Conservation (phyloP, 176 grass and related monocot species). For the Aegilops longissima region DNA sequence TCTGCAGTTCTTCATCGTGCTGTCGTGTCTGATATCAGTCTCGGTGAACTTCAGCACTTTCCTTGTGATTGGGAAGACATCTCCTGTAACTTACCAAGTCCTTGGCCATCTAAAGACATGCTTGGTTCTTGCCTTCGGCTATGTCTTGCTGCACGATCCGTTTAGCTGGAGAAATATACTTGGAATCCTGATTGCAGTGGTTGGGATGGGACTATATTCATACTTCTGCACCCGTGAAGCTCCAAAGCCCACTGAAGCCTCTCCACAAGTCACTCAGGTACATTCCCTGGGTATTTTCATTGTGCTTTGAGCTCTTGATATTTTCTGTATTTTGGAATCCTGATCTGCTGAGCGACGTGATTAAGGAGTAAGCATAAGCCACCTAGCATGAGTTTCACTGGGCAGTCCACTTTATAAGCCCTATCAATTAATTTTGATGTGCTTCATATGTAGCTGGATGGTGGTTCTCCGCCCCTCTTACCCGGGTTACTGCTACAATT, state of each 20-base stretch:
- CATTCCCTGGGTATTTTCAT: background rate
- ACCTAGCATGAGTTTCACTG: background rate
- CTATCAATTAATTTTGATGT: background rate
- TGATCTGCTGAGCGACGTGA: background rate
- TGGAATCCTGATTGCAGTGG: conserved; percentile 85
- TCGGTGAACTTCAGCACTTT: conserved; percentile 99
- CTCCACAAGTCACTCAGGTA: conserved; percentile 83
- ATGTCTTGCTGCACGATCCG: conserved; percentile 93
- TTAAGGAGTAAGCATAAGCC: background rate
- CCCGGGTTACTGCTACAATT: background rate
- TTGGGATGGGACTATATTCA: conserved; percentile 92
- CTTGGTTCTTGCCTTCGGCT: conserved; percentile 88
- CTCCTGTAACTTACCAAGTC: conserved; percentile 98
- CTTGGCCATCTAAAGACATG: conserved; percentile 98
- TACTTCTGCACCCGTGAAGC: conserved; percentile 77
- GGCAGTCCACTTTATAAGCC: too few relatives aligned
- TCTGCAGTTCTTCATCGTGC: conserved; percentile 90
- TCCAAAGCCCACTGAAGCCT: conserved; percentile 66
- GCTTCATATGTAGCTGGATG: background rate
- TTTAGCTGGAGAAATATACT: conserved; percentile 99
- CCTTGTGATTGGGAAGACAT: conserved; percentile 96
- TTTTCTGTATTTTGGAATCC: background rate
- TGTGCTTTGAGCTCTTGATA: background rate
- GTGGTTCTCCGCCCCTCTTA: background rate
- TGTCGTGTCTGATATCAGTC: conserved; percentile 96